Evolutionary conservation across 805 yeast genomes (phyloP), one percentile per base, ranked within the genome.

Genomic region (Jamesozyma spencerorum): DNA sequence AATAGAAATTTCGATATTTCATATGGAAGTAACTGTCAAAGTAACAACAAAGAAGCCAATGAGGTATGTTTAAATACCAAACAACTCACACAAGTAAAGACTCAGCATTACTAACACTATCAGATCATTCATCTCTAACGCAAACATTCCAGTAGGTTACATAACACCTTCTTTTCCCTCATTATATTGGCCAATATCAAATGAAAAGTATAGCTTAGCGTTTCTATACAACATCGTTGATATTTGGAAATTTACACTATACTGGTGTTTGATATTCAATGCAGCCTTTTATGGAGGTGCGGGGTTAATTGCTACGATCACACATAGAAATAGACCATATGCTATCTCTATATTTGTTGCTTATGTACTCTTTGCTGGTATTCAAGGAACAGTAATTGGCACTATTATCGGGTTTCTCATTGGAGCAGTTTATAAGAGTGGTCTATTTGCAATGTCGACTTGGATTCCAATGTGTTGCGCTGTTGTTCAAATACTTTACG

Each of bases 401-500:
- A 76, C 88, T 1, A 68, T 85, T 5, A 70, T 83, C 31, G 97
- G 96, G 0, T 66, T 87, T 11, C 56, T 92, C 47, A 57, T 84
- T 14, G 80, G 80, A 28, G 83, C 86, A 1, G 72, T 87, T 6
- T 88, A 88, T 63, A 68, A 72, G 40, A 78, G 94, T 0, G 95
- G 95, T 0, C 70, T 81, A 18, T 77, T 90, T 51, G 74, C 82
- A 18, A 85, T 92, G 94, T 81, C 94, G 11, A 85, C 97, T 0
- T 90, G 98, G 98, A 77, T 90, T 6, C 97, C 98, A 0, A 71
- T 90, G 48, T 73, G 82, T 41, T 85, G 88, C 77, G 94, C 79
- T 0, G 60, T 82, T 2, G 72, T 82, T 4, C 79, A 77, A 49
- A 69, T 84, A 5, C 55, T 86, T 33, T 83, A 74, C 58, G 76